Evolutionary conservation across 768 basidiomycete species (phyloP), one percentile per base, ranked within the genome.

Genomic region (Russula abietina): DNA sequence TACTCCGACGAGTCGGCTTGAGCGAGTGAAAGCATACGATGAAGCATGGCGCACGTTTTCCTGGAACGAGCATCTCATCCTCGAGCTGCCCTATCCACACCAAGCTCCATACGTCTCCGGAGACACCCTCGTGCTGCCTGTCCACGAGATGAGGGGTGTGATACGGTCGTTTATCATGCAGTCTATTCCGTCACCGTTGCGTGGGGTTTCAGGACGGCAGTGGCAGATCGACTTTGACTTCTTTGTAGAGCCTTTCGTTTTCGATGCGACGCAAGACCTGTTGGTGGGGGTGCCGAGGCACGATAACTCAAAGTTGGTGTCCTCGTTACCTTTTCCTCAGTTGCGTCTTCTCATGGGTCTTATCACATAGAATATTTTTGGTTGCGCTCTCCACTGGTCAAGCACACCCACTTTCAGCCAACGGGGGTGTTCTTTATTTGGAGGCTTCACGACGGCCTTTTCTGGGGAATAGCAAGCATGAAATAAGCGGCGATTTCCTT

Each of bases 1-100:
- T 52, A 24, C 28, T 10, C 30, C 24, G 0, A 24, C 16, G 43
- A 16, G n/a, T 32, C 59, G 59, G 22, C 41, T 53, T 2, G 52
- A 45, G 26, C 32, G 26, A 5, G n/a, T 60, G 17, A 11, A 53
- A 9, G 33, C 22, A 4, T 52, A 60, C 41, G 41, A 52, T 22
- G 41, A 60, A 24, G 59, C 59, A 3, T 60, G 59, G 59, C 52
- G 59, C n/a, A 33, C 41, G 51, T 33, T 54, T 24, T 52, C 50
- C 3, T 60, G 59, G 59, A 32, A 17, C 24, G 6, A 33, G 16
- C 32, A 60, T 19, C 46, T 53, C 28, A 33, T 43, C 1, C 33
- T 60, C 9, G 59, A 60, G 0, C 39, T 60, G 16, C 59, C 59
- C 3, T 36, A 30, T 14, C 51, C 59, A 1, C 30, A 46, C 59